phyloP scores from a whole-genome alignment of 1,284 basidiomycete species.

The Leccinum subfulvum region DNA sequence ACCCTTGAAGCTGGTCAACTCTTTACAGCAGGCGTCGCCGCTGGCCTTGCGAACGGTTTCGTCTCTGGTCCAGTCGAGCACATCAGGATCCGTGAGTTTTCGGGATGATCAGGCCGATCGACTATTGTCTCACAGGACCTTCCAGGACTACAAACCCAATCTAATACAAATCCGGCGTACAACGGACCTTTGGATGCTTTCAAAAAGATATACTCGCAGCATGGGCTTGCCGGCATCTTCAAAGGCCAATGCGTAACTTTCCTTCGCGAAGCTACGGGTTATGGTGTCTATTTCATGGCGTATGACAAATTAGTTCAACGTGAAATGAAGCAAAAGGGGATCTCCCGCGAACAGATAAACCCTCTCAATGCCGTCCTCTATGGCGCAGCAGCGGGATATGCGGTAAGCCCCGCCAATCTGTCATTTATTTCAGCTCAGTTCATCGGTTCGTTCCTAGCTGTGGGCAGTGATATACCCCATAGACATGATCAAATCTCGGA shows the following conservation, averaged over 20 bases:
- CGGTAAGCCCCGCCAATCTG: conserved; percentile 45
- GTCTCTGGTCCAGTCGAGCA: conserved; percentile 97
- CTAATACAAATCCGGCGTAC: conserved; percentile 70
- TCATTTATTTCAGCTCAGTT: not conserved
- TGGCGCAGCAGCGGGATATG: conserved; percentile 85
- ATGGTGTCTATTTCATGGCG: conserved; percentile 87
- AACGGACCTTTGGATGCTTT: conserved; percentile 86
- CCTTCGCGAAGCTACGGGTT: conserved; percentile 81
- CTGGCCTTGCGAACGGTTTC: conserved; percentile 88
- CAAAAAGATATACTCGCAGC: conserved; percentile 70
- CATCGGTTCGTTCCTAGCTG: conserved; percentile 43
- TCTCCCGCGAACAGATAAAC: conserved; percentile 73
- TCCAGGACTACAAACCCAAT: conserved; percentile 85
- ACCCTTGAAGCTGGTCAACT: conserved; percentile 66
- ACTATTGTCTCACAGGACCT: conserved; percentile 8
- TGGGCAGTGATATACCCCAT: conserved; percentile 89
- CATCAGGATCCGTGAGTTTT: conserved; percentile 87
- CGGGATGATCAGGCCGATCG: not conserved
- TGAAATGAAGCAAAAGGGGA: conserved; percentile 70
- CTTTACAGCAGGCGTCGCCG: conserved; percentile 75
- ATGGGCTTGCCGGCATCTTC: conserved; percentile 85
- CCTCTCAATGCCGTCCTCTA: conserved; percentile 78
- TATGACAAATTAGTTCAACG: conserved; percentile 93
- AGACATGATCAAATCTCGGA: conserved; percentile 92
- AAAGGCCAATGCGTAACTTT: conserved; percentile 93